Base-by-base conservation (phyloP, 192 early-diverging fungal genomes). In the Rhizoclosmatium globosum region DNA sequence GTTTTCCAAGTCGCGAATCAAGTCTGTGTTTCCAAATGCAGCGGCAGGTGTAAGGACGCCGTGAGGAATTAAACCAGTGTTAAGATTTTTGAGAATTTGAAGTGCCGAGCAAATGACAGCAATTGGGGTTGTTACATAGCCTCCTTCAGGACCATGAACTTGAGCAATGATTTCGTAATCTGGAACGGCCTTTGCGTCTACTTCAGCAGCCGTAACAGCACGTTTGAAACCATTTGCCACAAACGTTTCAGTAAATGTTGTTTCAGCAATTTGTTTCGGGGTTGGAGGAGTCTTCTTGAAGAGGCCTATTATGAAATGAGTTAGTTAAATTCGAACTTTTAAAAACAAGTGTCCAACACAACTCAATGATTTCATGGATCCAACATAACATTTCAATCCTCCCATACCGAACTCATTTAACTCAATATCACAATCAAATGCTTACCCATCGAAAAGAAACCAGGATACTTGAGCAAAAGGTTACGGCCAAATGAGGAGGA, bases 121-220 rank as follows among this genome's bases (percentile, higher is more conserved):
- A 56, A 86, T 86, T 48, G 91, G 89, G 4, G 92, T 93, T 38
- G 91, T 83, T 2, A 89, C 87, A 78, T 93, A 92, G 4, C 89
- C 92, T 58, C 85, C 80, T 82, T 93, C 76, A 17, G 92, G 92
- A 4, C 91, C 92, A 67, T 68, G 75, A 11, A 92, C 87, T 3
- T 82, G 84, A 0, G 87, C 85, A 3, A 85, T 80, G 47, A 92
- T 89, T 21, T 84, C 78, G 21, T 53, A 65, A 13, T 85, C 71
- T 4, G 56, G 48, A 9, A 60, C 42, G 17, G 68, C 77, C 13
- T 65, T 43, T n/a, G 23, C 19, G 2, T 13, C 43, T 11, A 23
- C 71, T n/a, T 70, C 80, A 47, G 39, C 53, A 3, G 44, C 19
- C 38, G 66, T 42, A 2, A 79, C 21, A 0, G 59, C 6, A 15